A percentile compares a stretch with the other conserved stretches of the same genome.
Evolutionary conservation across 768 basidiomycete species (phyloP).

Genomic region (Naematelia encephala): DNA sequence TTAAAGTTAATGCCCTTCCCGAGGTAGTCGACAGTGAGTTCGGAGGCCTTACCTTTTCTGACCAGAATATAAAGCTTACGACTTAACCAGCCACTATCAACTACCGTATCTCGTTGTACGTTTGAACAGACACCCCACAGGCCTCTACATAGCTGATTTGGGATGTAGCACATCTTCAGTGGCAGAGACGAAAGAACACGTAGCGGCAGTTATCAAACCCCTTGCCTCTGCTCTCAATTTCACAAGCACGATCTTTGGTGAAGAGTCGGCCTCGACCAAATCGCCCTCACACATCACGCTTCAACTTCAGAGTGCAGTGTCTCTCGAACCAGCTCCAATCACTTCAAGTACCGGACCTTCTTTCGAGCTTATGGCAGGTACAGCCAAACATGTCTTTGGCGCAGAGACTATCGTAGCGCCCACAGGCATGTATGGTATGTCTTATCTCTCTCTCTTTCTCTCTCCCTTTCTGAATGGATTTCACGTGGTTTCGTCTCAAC

Average conservation of each 20-base stretch:
- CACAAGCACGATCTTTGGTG: conserved; percentile 36
- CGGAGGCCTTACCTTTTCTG: not conserved
- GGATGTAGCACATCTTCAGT: conserved; percentile 43
- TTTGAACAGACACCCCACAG: too few species aligned
- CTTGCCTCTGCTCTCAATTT: conserved; percentile 40
- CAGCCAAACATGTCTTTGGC: conserved; percentile 47
- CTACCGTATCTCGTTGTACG: conserved; percentile 50
- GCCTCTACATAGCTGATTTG: conserved; percentile 3
- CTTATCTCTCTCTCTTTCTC: not conserved
- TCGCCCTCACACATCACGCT: conserved; percentile 35
- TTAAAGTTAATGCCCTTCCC: conserved; percentile 74
- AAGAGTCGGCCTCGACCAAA: conserved; percentile 4
- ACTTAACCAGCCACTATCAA: conserved; percentile 44
- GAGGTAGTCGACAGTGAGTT: conserved; percentile 53
- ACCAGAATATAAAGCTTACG: conserved; percentile 2
- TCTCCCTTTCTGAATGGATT: not conserved
- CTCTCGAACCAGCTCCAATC: conserved; percentile 46
- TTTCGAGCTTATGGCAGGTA: conserved; percentile 48
- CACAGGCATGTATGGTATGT: conserved; percentile 48
- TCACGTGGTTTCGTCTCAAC: not conserved
- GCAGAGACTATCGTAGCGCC: conserved; percentile 48
- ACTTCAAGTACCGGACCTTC: conserved; percentile 25
- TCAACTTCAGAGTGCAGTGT: conserved; percentile 6
- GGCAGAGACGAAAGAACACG: conserved; percentile 40
- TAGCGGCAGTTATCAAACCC: conserved; percentile 34